A percentile compares a stretch with the other conserved stretches of the same genome.
Evolutionary conservation across 306 rosid genomes (phyloP).

Genomic region (Medicago arabica): DNA sequence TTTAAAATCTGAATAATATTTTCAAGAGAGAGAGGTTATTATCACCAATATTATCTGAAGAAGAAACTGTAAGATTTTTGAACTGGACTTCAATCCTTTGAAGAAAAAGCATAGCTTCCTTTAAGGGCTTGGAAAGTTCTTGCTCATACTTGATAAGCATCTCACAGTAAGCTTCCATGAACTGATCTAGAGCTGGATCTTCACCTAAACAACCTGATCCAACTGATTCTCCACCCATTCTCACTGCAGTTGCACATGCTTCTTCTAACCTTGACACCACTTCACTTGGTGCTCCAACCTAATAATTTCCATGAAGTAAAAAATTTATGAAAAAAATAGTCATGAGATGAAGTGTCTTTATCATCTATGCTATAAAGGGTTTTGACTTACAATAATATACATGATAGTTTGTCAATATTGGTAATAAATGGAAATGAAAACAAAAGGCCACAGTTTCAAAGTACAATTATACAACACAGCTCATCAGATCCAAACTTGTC

Average conservation of each 20-base stretch:
- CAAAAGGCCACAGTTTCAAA: conserved; percentile 9
- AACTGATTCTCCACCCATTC: conserved; percentile 46
- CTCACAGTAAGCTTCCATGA: conserved; percentile 99
- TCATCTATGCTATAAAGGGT: conserved; percentile 41
- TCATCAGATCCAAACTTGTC: conserved; percentile 52
- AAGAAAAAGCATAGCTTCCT: conserved; percentile 92
- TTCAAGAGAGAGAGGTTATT: neutral
- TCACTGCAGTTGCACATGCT: conserved; percentile 69
- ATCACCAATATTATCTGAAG: conserved; percentile 61
- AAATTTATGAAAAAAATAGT: neutral
- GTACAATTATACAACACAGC: conserved; percentile 26
- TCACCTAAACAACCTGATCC: conserved; percentile 70
- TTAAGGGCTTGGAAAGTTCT: conserved; percentile 92
- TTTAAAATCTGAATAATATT: neutral
- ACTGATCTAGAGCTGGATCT: conserved; percentile 97
- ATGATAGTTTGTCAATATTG: neutral
- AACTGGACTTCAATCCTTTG: conserved; percentile 83
- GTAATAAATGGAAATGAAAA: conserved; percentile 16
- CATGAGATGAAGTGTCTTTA: conserved; percentile 29
- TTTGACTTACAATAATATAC: conserved; percentile 29
- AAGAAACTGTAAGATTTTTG: conserved; percentile 73
- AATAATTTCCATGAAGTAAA: neutral
- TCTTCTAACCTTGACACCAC: conserved; percentile 82
- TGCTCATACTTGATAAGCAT: conserved; percentile 94
- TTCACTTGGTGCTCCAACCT: conserved; percentile 98